Conservation (phyloP, 345 rosid genomes). For the Eucalyptus curtisii region DNA sequence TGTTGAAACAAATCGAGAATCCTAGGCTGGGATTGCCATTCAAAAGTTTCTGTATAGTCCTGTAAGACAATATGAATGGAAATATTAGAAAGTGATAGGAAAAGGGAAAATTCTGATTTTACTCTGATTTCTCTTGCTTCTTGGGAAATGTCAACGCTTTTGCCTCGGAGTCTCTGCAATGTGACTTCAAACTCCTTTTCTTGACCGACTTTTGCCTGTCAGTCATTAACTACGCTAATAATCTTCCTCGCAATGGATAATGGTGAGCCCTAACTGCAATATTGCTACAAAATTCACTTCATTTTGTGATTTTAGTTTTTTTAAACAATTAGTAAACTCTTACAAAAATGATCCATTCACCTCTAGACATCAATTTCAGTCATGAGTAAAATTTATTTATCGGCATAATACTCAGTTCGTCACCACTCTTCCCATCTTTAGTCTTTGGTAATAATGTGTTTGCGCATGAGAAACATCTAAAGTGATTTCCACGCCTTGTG, state of each 20-base stretch:
- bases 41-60: conserved; percentile 16
- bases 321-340: neutral
- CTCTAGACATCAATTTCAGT: neutral
- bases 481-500: neutral
- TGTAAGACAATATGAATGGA: neutral
- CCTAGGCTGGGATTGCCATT: conserved; percentile 1
- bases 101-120: neutral
- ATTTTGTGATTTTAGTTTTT: neutral
- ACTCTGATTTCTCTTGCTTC: conserved; percentile 39
- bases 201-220: conserved; percentile 27
- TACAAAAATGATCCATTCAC: neutral
- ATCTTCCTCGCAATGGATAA: neutral
- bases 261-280: neutral
- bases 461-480: neutral
- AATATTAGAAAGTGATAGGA: neutral
- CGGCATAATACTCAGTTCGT: neutral
- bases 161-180: conserved; percentile 30
- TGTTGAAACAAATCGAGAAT: conserved; percentile 21
- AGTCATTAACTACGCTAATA: neutral
- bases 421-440: neutral
- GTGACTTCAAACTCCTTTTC: conserved; percentile 24
- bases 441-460: neutral
- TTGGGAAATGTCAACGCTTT: conserved; percentile 20
- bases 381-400: neutral
- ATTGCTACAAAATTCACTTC: neutral